phyloP scores from a whole-genome alignment of 352 stramenopile genomes.

The Phytopythium mirpurense region DNA sequence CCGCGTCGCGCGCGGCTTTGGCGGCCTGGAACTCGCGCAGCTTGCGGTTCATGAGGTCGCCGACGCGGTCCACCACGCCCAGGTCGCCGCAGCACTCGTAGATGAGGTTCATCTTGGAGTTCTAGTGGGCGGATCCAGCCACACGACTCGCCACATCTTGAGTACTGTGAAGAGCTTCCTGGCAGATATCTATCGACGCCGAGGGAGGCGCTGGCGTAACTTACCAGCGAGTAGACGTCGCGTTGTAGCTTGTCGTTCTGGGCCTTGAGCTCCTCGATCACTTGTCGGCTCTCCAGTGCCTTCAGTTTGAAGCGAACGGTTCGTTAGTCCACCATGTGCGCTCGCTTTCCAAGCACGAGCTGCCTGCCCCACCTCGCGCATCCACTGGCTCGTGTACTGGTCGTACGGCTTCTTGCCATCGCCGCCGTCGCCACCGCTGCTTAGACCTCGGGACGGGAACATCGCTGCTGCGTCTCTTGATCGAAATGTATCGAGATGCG shows the following conservation, averaged over 20 bases:
- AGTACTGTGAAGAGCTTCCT: too few relatives aligned
- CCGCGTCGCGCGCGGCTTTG: conserved; percentile 26
- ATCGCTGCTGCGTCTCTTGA: neutral
- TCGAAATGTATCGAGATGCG: too few relatives aligned
- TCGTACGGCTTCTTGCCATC: conserved; percentile 45
- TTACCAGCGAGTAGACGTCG: conserved; percentile 47
- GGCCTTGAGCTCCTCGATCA: conserved; percentile 47
- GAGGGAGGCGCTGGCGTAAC: too few relatives aligned
- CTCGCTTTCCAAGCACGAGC: neutral
- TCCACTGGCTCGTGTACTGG: conserved; percentile 46
- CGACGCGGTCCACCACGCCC: conserved; percentile 41
- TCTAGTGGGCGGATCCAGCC: conserved; percentile 17
- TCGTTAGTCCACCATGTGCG: too few relatives aligned
- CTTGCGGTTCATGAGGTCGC: conserved; percentile 63
- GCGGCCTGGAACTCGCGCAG: conserved; percentile 38
- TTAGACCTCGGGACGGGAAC: neutral
- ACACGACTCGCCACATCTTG: too few relatives aligned
- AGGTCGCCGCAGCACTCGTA: conserved; percentile 57
- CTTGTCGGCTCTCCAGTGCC: conserved; percentile 42
- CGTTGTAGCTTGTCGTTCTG: conserved; percentile 59
- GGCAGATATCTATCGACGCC: too few relatives aligned
- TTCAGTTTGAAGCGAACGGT: conserved; percentile 8
- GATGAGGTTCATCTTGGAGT: conserved; percentile 52
- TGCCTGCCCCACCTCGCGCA: conserved; percentile 40
- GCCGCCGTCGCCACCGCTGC: conserved; percentile 10